A percentile compares a stretch with the other conserved stretches of the same genome.
phyloP scores from a whole-genome alignment of 2,329 filamentous ascomycete genomes.

The Diaporthe ampelina region DNA sequence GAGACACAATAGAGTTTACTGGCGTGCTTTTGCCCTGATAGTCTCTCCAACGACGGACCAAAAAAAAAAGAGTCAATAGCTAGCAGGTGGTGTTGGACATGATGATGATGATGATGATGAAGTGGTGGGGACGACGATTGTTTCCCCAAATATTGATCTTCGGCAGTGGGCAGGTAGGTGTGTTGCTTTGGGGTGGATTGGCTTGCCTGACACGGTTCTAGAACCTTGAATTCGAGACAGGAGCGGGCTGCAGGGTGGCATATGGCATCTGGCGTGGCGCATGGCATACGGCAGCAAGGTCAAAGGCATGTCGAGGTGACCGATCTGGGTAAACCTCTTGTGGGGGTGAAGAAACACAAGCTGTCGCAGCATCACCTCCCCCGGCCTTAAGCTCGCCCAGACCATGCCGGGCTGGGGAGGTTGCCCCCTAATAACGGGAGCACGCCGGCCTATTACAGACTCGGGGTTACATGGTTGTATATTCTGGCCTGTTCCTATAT shows the following conservation, averaged over 20 bases:
- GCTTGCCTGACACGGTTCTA: constrained; percentile 16
- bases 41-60: background rate
- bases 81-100: background rate
- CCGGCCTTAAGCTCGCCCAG: constrained; percentile 2
- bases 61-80: background rate
- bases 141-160: constrained; percentile 1
- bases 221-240: constrained; percentile 32
- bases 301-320: background rate
- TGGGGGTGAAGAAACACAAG: constrained; percentile 34
- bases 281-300: background rate
- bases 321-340: constrained; percentile 1
- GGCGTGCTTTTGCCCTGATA: background rate
- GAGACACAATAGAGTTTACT: constrained; percentile 26
- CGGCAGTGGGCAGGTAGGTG: background rate
- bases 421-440: constrained; percentile 14
- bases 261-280: too few relatives aligned
- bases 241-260: constrained; percentile 16
- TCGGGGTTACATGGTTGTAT: too few relatives aligned
- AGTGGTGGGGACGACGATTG: background rate
- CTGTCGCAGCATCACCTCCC: constrained; percentile 35
- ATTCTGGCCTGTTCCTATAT: too few relatives aligned
- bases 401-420: constrained; percentile 25
- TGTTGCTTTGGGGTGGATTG: background rate
- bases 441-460: background rate
- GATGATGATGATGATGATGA: background rate